Evolutionary conservation across 2,329 filamentous ascomycete genomes (phyloP), one percentile per base, ranked within the genome.

Genomic region (Stenocarpella maydis): DNA sequence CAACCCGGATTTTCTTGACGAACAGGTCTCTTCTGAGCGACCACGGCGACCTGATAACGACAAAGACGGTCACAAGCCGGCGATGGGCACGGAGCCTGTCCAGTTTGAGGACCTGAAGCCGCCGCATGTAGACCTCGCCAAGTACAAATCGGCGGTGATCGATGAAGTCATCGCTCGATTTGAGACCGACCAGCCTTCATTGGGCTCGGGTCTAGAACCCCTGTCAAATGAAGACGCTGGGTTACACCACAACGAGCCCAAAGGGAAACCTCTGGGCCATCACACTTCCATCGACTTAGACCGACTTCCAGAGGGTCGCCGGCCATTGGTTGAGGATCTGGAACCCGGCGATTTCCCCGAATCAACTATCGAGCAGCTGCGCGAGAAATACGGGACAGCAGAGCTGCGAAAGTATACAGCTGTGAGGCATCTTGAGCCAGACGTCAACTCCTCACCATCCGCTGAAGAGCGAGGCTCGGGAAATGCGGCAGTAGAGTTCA

Each of bases 121-220:
- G 39, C 74, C 79, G 65, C 82, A 84, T 67, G 76, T 83, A 3
- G 84, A 86, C 58, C 74, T 86, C 54, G 72, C 78, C 67, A 75
- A 80, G 47, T 84, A 83, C 69, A 77, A 75, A 1, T 78, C 80
- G 4, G 76, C 41, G 3, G 43, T 49, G n/a, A 15, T 63, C 14
- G 58, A 63, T 15, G 43, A 63, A 37, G 28, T 63, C 14, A 43
- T 63, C 19, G 58, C 58, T 49, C 58, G 43, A 49, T 63, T 63
- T 37, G 41, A 63, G 28, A 26, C 43, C n/a, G 28, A 63, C 2
- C 24, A 49, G 58, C 10, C 28, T 12, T n/a, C 26, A 24, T 17
- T 12, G 34, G 34, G 8, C 26, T 34, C 26, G 3, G 37, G 28
- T 24, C 7, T 9, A 49, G n/a, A 21, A 26, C 8, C 7, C n/a